A percentile compares a stretch with the other conserved stretches of the same genome.
phyloP scores from a whole-genome alignment of 164 flowering plant genomes.

The Aristolochia fimbriata region DNA sequence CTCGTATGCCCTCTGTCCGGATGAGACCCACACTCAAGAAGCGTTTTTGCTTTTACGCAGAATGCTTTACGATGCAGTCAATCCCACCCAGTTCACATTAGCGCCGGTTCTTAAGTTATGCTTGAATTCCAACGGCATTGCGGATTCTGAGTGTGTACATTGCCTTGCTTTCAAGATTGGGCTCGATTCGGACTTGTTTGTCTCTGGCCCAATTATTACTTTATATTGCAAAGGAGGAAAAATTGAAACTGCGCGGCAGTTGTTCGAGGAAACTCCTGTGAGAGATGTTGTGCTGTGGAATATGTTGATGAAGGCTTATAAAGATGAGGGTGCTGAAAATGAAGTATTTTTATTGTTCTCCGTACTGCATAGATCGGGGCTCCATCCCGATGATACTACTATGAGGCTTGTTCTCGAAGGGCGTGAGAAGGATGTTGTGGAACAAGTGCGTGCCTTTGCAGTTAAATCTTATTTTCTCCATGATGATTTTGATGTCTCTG shows the following conservation, averaged over 20 bases:
- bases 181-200: constrained; percentile 32
- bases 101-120: constrained; percentile 44
- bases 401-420: constrained; percentile 24
- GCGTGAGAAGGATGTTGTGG: constrained; percentile 13
- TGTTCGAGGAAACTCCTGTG: constrained; percentile 34
- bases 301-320: constrained; percentile 37
- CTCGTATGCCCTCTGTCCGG: constrained; percentile 24
- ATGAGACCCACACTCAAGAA: constrained; percentile 9
- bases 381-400: constrained; percentile 27
- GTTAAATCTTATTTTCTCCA: constrained; percentile 19
- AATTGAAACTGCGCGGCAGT: constrained; percentile 19
- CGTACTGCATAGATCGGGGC: constrained; percentile 32
- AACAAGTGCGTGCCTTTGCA: constrained; percentile 38
- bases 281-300: constrained; percentile 49
- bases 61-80: constrained; percentile 11
- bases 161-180: constrained; percentile 35
- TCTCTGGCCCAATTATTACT: constrained; percentile 39
- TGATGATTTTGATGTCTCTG: constrained; percentile 15
- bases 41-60: constrained; percentile 27
- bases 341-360: constrained; percentile 27
- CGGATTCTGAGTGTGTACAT: constrained; percentile 34
- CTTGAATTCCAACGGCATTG: constrained; percentile 15
- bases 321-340: constrained; percentile 16
- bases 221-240: constrained; percentile 27
- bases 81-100: constrained; percentile 23